These are phyloP conservation scores for Samsoniella hepiali DNA, from an alignment of 2,329 filamentous ascomycete species.

Conservation along the genomic window DNA sequence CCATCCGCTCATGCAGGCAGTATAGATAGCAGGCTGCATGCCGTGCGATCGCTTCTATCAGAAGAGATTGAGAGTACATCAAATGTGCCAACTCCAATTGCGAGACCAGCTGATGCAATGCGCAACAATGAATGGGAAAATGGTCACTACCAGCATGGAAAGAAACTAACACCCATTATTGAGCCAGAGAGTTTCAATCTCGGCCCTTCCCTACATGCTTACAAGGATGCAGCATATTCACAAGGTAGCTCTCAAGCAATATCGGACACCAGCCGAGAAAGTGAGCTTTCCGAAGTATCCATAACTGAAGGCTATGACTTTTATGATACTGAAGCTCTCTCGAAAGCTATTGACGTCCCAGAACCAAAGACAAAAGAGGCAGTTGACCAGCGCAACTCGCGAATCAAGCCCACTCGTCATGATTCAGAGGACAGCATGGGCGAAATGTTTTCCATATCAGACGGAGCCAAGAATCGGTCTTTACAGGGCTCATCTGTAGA, in stretches of 20 bases:
- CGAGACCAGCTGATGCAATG: slow-evolving; percentile 46
- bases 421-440: slow-evolving; percentile 58
- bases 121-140: slow-evolving; percentile 26
- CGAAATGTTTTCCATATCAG: slow-evolving; percentile 58
- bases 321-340: slow-evolving; percentile 56
- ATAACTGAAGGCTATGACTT: slow-evolving; percentile 64
- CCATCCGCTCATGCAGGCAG: slow-evolving; percentile 28
- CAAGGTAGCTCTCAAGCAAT: slow-evolving; percentile 50
- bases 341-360: slow-evolving; percentile 52
- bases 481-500: slow-evolving; percentile 5
- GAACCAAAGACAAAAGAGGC: slow-evolving; percentile 37
- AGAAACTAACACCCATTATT: slow-evolving; percentile 44
- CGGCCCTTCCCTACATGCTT: slow-evolving; percentile 44
- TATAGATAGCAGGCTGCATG: slow-evolving; percentile 32
- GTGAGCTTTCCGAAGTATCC: slow-evolving; percentile 44
- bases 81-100: slow-evolving; percentile 58
- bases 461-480: slow-evolving; percentile 34
- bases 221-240: slow-evolving; percentile 37
- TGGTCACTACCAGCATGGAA: slow-evolving; percentile 32
- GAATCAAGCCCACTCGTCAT: slow-evolving; percentile 38
- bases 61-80: slow-evolving; percentile 62
- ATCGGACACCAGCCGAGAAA: slow-evolving; percentile 50
- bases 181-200: slow-evolving; percentile 51
- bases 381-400: slow-evolving; percentile 11
- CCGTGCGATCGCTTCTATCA: slow-evolving; percentile 46